Base-by-base conservation (phyloP, 2,329 filamentous ascomycete species). In the Albophoma yamanashiensis region DNA sequence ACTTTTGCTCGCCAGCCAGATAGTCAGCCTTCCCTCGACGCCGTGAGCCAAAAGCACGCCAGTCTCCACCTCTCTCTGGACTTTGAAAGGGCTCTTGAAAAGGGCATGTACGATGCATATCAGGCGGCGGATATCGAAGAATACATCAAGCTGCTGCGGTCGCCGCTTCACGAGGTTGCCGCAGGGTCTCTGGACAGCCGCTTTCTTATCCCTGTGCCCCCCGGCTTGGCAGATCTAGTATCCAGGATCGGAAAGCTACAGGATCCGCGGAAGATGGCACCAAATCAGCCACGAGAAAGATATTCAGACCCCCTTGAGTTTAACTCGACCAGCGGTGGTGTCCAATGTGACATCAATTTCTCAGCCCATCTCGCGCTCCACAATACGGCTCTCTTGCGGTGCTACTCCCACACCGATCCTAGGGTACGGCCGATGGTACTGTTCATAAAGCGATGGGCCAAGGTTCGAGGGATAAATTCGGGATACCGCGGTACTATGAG, bases 341-440 rank as follows among this genome's bases (percentile, higher is more conserved):
- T 93, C 17, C 89, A 92, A 70, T 94, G 90, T 70, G 91, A 96
- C 69, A 91, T 97, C 78, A 96, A 96, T 72, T 96, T 96, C 70
- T 89, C 89, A 1, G 92, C 92, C 22, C 85, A 89, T 53, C 82
- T 96, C 3, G 91, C 88, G 1, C 78, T 96, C 3, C 88, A 94
- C 64, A 96, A 96, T 71, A 95, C 92, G 0, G 76, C 84, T 40
- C 83, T 97, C 45, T 81, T 97, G 38, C 85, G 89, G 45, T 93
- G 90, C 71, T 97, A 97, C 74, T 88, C 89, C 2, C 82, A 84
- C 59, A 89, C 88, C 25, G 92, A 97, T 69, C 75, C 83, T 5
- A 86, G 92, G 14, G 90, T 96, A 6, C 82, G 85, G 27, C 84
- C 86, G 1, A 83, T 96, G 76, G 85, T 95, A 1, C 76, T 95